Conservation (phyloP, 768 basidiomycete species). For the Auricularia heimuer region DNA sequence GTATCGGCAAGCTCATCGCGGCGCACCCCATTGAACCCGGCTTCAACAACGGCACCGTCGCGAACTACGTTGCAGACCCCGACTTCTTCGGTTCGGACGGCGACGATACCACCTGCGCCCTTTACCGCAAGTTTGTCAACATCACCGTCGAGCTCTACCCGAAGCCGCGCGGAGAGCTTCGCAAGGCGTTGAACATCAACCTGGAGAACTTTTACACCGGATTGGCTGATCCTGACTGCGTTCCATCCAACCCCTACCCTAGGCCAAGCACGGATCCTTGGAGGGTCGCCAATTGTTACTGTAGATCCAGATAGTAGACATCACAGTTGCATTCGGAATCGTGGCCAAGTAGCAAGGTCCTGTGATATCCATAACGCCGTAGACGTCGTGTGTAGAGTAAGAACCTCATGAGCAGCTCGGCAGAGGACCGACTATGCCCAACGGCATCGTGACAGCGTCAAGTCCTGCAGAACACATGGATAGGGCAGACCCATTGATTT, state of each 20-base stretch:
- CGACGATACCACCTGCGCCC: background rate
- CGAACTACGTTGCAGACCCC: background rate
- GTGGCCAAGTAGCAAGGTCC: too few species aligned
- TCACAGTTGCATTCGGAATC: too few species aligned
- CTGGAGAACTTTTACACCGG: background rate
- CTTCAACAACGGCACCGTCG: conserved; percentile 1
- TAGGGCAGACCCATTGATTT: too few species aligned
- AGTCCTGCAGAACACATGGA: too few species aligned
- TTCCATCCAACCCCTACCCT: background rate
- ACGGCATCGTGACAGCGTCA: too few species aligned
- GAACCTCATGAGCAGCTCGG: too few species aligned
- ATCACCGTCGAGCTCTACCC: conserved; percentile 5
- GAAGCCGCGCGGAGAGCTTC: conserved; percentile 5
- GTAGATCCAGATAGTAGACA: too few species aligned
- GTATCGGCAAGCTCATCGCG: background rate
- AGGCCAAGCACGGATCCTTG: background rate
- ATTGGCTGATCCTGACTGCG: background rate
- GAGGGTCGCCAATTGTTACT: too few species aligned
- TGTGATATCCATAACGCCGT: too few species aligned
- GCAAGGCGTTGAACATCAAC: conserved; percentile 5
- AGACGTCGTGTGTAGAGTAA: too few species aligned
- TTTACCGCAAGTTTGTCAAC: conserved; percentile 2
- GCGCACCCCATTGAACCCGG: conserved; percentile 3
- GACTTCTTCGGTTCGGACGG: background rate
- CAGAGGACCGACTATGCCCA: too few species aligned